phyloP scores from a whole-genome alignment of 169 alveolate species.

The Plasmodium berghei region DNA sequence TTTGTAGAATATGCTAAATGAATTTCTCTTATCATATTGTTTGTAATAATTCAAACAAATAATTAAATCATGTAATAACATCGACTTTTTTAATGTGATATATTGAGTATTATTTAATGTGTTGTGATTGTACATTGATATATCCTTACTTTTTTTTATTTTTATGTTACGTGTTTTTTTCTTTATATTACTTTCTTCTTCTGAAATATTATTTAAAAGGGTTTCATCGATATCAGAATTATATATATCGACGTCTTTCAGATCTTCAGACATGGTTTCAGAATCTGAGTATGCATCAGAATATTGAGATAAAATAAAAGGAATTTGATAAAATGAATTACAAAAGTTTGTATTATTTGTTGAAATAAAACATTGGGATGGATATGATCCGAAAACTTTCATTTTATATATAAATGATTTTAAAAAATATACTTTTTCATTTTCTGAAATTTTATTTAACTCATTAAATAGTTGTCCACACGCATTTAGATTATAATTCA shows the following conservation, averaged over 20 bases:
- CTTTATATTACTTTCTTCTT: neutral
- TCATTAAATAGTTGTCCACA: conserved; percentile 71
- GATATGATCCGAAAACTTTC: conserved; percentile 74
- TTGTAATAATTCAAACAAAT: conserved; percentile 57
- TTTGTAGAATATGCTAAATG: conserved; percentile 40
- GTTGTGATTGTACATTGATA: neutral
- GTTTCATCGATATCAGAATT: neutral
- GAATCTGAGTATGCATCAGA: neutral
- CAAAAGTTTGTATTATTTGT: conserved; percentile 20
- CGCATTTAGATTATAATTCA: conserved; percentile 52
- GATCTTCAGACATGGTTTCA: too few relatives aligned
- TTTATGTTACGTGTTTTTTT: conserved; percentile 1
- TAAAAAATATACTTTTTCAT: conserved; percentile 62
- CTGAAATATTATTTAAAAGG: neutral
- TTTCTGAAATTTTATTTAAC: conserved; percentile 36
- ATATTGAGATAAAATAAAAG: conserved; percentile 61
- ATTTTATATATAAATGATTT: conserved; percentile 55
- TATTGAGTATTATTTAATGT: conserved; percentile 5
- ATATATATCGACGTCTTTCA: neutral
- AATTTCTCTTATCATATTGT: neutral
- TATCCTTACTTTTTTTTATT: conserved; percentile 1
- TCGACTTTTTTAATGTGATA: conserved; percentile 36
- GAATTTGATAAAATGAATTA: conserved; percentile 52
- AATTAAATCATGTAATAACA: conserved; percentile 63
- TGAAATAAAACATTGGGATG: conserved; percentile 58